phyloP scores from a whole-genome alignment of 2,329 filamentous ascomycete genomes.

The Teratosphaeria pseudoeucalypti region DNA sequence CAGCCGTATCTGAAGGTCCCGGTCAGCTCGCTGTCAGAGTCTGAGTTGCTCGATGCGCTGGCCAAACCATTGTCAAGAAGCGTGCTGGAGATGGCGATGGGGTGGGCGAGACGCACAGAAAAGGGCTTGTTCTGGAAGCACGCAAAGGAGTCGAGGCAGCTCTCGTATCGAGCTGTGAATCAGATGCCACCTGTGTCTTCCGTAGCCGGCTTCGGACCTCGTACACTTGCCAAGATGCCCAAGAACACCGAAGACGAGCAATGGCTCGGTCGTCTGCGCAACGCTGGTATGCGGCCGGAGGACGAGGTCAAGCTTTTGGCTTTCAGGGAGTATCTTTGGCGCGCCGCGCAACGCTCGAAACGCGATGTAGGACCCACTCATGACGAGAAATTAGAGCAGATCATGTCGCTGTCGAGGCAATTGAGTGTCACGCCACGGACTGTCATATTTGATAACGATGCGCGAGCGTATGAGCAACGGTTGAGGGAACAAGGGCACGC shows the following conservation, averaged over 20 bases:
- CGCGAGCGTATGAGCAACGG: slow-evolving; percentile 37
- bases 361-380: slow-evolving; percentile 38
- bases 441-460: slow-evolving; percentile 78
- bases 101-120: slow-evolving; percentile 63
- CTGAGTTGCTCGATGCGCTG: slow-evolving; percentile 66
- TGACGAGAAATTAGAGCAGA: slow-evolving; percentile 46
- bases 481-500: slow-evolving; percentile 25
- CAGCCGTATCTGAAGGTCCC: slow-evolving; percentile 70
- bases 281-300: slow-evolving; percentile 68
- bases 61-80: slow-evolving; percentile 70
- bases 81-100: slow-evolving; percentile 74
- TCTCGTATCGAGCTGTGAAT: slow-evolving; percentile 41
- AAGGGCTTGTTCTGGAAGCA: slow-evolving; percentile 81
- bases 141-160: slow-evolving; percentile 57
- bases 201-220: slow-evolving; percentile 46
- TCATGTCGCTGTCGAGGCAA: slow-evolving; percentile 60
- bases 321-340: slow-evolving; percentile 84
- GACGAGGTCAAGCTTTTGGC: slow-evolving; percentile 85
- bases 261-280: slow-evolving; percentile 78
- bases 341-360: slow-evolving; percentile 61
- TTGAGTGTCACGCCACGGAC: slow-evolving; percentile 75
- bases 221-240: slow-evolving; percentile 51
- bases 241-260: slow-evolving; percentile 90
- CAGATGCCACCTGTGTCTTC: slow-evolving; percentile 48
- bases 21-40: slow-evolving; percentile 59